Base-by-base conservation (phyloP, 768 basidiomycete genomes). In the Russula earlei region DNA sequence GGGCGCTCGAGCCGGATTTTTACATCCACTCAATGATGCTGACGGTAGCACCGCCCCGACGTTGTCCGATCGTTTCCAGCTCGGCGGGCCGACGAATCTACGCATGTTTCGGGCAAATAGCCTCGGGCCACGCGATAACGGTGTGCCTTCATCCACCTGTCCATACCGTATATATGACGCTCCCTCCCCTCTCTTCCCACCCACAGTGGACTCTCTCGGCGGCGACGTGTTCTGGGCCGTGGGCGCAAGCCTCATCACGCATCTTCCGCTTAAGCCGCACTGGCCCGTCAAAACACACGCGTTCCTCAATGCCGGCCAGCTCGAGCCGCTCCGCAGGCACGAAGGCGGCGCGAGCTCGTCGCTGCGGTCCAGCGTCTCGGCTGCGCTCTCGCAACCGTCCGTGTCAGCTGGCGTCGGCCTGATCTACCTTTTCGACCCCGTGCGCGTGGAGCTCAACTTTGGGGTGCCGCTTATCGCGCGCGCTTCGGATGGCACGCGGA, bases 61-160 rank as follows among this genome's bases (percentile, higher is more conserved):
- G 22, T 86, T 90, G 63, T 77, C 83, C 1, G 96, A 99, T 70
- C 82, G 92, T 5, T 92, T 92, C 68, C 93, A 95, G 61, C 77
- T 97, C 0, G 96, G 96, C 24, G 96, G 96, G 0, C 93, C 96
- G 0, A 80, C 85, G 7, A 90, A 83, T 51, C 76, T 98, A 0
- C 75, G 96, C 5, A 79, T 81, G 49, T 94, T 95, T 70, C 77
- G 77, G 42, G 73, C 76, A 6, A 90, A 88, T 64, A 75, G 83
- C 4, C 74, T 96, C 72, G 93, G 93, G 5, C 84, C 87, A 0
- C 77, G 75, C 20, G 90, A 93, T 58, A 79, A 81, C 17, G 65
- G 90, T 90, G 63, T 61, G 81, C 68, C 34, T 31, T 44, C 31
- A 47, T 14, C 36, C 25, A n/a, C n/a, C n/a, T n/a, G n/a, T 41